phyloP scores from a whole-genome alignment of 139 green algal genomes.

The Asterochloris sp. region DNA sequence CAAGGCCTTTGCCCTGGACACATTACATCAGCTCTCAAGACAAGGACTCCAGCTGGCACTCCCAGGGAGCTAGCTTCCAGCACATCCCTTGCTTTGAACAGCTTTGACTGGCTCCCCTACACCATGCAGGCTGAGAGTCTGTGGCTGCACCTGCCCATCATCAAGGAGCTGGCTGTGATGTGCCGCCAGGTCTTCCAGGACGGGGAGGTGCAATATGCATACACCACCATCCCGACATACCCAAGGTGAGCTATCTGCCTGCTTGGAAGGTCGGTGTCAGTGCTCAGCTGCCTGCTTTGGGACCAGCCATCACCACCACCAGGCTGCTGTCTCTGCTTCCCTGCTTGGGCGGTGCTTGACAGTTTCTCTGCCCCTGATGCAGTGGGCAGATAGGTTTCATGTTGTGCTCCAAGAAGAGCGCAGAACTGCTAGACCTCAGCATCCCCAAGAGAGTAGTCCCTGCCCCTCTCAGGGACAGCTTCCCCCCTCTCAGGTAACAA shows the following conservation, averaged over 20 bases:
- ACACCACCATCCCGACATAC: constrained; percentile 97
- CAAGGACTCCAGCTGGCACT: no score
- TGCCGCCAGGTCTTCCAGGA: constrained; percentile 81
- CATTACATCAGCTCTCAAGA: no score
- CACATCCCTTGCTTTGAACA: no score
- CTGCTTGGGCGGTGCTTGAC: not conserved
- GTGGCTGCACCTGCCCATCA: constrained; percentile 96
- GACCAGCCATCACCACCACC: not conserved
- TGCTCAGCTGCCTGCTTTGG: not conserved
- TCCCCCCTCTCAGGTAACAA: constrained; percentile 31
- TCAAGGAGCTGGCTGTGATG: constrained; percentile 87
- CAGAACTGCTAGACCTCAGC: constrained; percentile 42
- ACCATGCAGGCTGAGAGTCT: constrained; percentile 76
- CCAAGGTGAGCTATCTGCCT: constrained; percentile 51
- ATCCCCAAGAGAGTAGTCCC: constrained; percentile 44
- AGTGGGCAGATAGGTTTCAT: constrained; percentile 97
- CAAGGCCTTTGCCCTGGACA: no score
- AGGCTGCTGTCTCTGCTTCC: not conserved
- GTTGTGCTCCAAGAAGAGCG: constrained; percentile 82
- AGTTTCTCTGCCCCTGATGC: constrained; percentile 10
- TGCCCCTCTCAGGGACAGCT: constrained; percentile 8
- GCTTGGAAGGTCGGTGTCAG: not conserved
- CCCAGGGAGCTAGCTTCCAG: no score
- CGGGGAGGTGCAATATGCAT: constrained; percentile 89
- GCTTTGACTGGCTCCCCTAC: no score